Percentiles rank a stretch among this genome's conserved stretches.
Evolutionary conservation across 2,329 filamentous ascomycete genomes (phyloP).

Genomic region (Microsporum canis): DNA sequence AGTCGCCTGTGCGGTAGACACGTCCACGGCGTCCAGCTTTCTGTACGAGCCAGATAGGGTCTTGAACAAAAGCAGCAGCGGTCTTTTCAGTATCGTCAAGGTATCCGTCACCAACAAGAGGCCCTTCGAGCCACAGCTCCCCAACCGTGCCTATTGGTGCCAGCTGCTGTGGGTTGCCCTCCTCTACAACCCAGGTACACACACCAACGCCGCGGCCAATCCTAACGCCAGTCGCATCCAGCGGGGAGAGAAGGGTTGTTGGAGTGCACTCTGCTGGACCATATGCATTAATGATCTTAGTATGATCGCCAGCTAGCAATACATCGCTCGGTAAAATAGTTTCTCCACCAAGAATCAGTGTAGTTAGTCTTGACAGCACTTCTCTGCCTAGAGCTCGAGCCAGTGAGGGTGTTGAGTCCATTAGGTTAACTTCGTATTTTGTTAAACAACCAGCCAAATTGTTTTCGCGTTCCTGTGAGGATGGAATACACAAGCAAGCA

Average conservation of each 20-base stretch:
- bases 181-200: conserved; percentile 18
- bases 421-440: conserved; percentile 28
- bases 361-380: conserved; percentile 29
- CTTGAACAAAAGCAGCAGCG: conserved; percentile 40
- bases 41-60: conserved; percentile 22
- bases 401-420: conserved; percentile 46
- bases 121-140: conserved; percentile 32
- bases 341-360: conserved; percentile 25
- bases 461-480: conserved; percentile 28
- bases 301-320: conserved; percentile 18
- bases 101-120: conserved; percentile 29
- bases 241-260: conserved; percentile 16
- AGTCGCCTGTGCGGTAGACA: conserved; percentile 17
- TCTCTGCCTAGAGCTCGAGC: conserved; percentile 30
- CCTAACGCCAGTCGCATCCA: conserved; percentile 12
- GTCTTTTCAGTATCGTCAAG: conserved; percentile 36
- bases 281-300: conserved; percentile 30
- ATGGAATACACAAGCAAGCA: conserved; percentile 35
- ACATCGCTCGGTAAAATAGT: conserved; percentile 15
- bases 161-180: conserved; percentile 13
- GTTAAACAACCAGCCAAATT: conserved; percentile 22
- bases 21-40: conserved; percentile 2
- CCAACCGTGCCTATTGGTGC: conserved; percentile 29
- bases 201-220: conserved; percentile 11
- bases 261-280: conserved; percentile 12